A percentile compares a stretch with the other conserved stretches of the same genome.
phyloP scores from a whole-genome alignment of 164 flowering plant species.

The Nelumbo lutea region DNA sequence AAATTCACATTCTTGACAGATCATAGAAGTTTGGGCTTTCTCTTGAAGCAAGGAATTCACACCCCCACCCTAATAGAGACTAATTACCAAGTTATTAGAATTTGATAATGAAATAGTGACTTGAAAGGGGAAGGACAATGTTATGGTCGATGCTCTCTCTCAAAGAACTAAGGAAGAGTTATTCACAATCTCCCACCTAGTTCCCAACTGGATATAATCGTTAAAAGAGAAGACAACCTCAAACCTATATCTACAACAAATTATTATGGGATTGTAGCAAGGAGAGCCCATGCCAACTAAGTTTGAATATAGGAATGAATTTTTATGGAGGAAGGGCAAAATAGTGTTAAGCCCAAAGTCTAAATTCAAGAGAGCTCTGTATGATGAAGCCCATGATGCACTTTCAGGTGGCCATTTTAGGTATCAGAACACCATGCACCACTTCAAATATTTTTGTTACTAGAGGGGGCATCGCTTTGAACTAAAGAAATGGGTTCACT shows the following conservation, averaged over 20 bases:
- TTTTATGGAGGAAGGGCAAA: neutral
- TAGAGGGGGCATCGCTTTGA: neutral
- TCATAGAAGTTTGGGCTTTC: neutral
- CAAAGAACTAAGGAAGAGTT: neutral
- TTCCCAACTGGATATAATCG: neutral
- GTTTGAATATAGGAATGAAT: neutral
- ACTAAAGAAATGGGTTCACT: neutral
- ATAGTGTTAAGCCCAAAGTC: neutral
- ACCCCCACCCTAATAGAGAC: neutral
- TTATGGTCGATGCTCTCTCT: constrained; percentile 1
- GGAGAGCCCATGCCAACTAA: neutral
- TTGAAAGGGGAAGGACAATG: constrained; percentile 4
- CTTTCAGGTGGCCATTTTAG: constrained; percentile 2
- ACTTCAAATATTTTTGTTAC: neutral
- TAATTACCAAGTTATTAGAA: constrained; percentile 5
- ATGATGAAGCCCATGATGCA: neutral
- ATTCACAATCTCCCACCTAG: neutral
- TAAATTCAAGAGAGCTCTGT: neutral
- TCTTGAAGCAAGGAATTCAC: constrained; percentile 1
- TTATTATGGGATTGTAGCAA: neutral
- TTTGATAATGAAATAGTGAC: constrained; percentile 1
- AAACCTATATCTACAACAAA: neutral
- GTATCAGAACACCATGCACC: neutral
- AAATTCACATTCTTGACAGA: neutral
- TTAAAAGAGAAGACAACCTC: neutral